A percentile compares a stretch with the other conserved stretches of the same genome.
Evolutionary conservation across 768 basidiomycete species (phyloP).

Genomic region (Tylopilus intermedius): DNA sequence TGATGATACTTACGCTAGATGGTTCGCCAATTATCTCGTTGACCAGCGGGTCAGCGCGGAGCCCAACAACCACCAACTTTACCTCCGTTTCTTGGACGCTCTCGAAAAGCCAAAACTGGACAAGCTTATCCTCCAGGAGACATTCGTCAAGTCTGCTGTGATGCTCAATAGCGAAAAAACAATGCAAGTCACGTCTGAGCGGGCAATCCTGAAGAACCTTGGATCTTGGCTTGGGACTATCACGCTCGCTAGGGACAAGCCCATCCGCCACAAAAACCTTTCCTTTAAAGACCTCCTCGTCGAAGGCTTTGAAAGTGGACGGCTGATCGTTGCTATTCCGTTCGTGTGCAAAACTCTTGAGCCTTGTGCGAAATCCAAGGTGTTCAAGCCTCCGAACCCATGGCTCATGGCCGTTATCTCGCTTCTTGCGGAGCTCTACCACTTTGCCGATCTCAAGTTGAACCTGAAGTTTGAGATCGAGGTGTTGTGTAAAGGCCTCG

Average conservation of each 20-base stretch:
- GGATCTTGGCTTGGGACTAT: conserved; percentile 92
- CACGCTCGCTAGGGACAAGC: conserved; percentile 87
- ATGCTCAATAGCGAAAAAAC: conserved; percentile 91
- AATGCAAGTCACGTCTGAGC: conserved; percentile 78
- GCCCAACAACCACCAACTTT: conserved; percentile 94
- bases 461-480: conserved; percentile 99
- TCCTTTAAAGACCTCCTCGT: conserved; percentile 97
- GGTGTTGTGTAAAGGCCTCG: conserved; percentile 87
- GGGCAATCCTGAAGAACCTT: conserved; percentile 86
- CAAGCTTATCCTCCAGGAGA: conserved; percentile 88
- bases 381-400: conserved; percentile 95
- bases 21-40: conserved; percentile 98
- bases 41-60: conserved; percentile 94
- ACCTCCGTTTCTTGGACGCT: conserved; percentile 88
- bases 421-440: conserved; percentile 92
- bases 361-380: conserved; percentile 80
- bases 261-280: conserved; percentile 88
- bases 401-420: conserved; percentile 97
- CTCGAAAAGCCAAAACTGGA: conserved; percentile 63
- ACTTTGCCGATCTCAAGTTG: conserved; percentile 91
- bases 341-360: conserved; percentile 98
- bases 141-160: conserved; percentile 77
- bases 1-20: conserved; percentile 76
- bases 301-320: conserved; percentile 89
- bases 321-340: conserved; percentile 90